Percentiles rank a stretch among this genome's conserved stretches.
Evolutionary conservation across 371 early-diverging fungal genomes (phyloP).

Genomic region (Coemansia sp.): DNA sequence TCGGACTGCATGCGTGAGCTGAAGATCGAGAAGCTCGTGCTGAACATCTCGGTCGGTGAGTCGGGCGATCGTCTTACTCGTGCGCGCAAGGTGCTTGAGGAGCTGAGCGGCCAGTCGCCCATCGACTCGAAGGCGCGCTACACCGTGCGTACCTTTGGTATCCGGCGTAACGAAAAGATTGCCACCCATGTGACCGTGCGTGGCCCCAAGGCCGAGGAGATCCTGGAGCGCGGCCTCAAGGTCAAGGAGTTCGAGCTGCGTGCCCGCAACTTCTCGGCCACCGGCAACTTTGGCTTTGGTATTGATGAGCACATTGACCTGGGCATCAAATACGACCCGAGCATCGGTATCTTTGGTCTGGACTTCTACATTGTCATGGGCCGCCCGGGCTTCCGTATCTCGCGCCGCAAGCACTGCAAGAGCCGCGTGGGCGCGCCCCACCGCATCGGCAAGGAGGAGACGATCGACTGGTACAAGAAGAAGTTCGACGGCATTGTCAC

Average conservation of each 20-base stretch:
- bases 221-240: constrained; percentile 98
- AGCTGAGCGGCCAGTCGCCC: constrained; percentile 99
- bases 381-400: constrained; percentile 96
- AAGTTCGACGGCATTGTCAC: constrained; percentile 88
- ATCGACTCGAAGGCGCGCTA: constrained; percentile 99
- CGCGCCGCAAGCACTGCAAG: constrained; percentile 91
- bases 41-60: constrained; percentile 99
- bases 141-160: constrained; percentile 99
- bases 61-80: constrained; percentile 99
- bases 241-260: constrained; percentile 99
- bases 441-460: constrained; percentile 89
- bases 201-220: constrained; percentile 95
- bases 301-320: constrained; percentile 99
- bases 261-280: constrained; percentile 93
- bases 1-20: constrained; percentile 97
- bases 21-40: constrained; percentile 98
- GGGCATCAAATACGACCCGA: constrained; percentile 99
- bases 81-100: constrained; percentile 99
- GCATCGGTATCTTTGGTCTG: constrained; percentile 98
- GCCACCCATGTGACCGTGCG: constrained; percentile 98
- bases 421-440: constrained; percentile 91
- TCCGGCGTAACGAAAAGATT: constrained; percentile 99
- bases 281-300: constrained; percentile 99
- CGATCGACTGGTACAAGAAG: constrained; percentile 85
- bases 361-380: constrained; percentile 98